phyloP scores from a whole-genome alignment of 2,329 filamentous ascomycete species.

The Colletotrichum sp. region DNA sequence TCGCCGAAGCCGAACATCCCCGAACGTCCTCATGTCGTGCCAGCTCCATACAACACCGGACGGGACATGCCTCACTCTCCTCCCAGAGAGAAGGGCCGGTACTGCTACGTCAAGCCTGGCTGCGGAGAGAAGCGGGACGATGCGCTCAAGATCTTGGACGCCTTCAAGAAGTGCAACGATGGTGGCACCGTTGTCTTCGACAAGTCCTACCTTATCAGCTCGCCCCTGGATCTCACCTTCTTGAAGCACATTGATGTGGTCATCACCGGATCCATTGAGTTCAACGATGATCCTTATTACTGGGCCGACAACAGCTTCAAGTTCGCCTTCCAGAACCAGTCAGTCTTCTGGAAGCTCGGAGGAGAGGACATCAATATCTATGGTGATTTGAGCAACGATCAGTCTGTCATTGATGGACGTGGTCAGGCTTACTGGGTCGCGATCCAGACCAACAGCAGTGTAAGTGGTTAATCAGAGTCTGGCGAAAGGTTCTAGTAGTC shows the following conservation, averaged over 20 bases:
- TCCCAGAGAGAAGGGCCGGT: conserved; percentile 5
- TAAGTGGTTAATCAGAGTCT: not conserved
- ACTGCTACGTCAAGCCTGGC: conserved; percentile 18
- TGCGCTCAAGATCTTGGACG: conserved; percentile 53
- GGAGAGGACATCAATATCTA: conserved; percentile 63
- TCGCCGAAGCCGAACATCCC: not conserved
- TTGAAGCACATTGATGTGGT: conserved; percentile 67
- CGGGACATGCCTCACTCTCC: conserved; percentile 8
- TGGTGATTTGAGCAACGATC: conserved; percentile 45
- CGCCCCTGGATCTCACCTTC: conserved; percentile 69
- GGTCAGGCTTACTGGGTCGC: conserved; percentile 50
- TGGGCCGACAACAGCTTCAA: conserved; percentile 71
- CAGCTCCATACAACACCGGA: conserved; percentile 10
- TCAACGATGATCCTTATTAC: conserved; percentile 71
- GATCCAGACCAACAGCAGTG: conserved; percentile 16
- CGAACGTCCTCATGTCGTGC: conserved; percentile 1
- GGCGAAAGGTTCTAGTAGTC: not conserved
- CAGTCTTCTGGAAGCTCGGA: conserved; percentile 38
- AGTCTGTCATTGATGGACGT: conserved; percentile 60
- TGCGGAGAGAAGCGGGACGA: conserved; percentile 27
- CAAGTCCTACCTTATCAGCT: conserved; percentile 65
- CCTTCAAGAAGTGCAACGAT: conserved; percentile 64
- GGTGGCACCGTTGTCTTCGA: conserved; percentile 68
- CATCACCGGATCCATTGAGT: conserved; percentile 60
- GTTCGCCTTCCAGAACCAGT: conserved; percentile 70